phyloP scores from a whole-genome alignment of 768 basidiomycete species.

The Clitopilus passeckerianus region DNA sequence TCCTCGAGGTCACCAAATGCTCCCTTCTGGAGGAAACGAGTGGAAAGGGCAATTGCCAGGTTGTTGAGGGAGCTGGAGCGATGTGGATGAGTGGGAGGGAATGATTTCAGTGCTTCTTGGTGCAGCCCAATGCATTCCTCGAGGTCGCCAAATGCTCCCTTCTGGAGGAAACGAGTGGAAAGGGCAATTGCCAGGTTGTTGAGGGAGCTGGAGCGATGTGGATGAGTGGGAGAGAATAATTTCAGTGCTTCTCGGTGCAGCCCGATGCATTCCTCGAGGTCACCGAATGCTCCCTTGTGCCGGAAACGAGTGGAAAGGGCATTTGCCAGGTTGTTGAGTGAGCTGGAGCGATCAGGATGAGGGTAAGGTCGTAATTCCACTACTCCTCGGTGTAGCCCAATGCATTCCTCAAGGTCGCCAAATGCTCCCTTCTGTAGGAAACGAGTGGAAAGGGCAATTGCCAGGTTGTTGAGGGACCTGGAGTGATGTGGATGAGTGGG shows the following conservation, averaged over 20 bases:
- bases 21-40: constrained; percentile 2
- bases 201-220: not conserved
- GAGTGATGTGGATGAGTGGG: constrained; percentile 9
- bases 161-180: constrained; percentile 9
- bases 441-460: constrained; percentile 4
- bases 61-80: constrained; percentile 9
- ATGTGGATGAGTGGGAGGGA: constrained; percentile 7
- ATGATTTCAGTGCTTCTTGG: constrained; percentile 7
- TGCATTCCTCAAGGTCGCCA: not conserved
- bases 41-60: constrained; percentile 9
- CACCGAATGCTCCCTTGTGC: constrained; percentile 3
- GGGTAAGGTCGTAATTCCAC: not conserved
- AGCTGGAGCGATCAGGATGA: not conserved
- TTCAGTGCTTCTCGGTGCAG: not conserved
- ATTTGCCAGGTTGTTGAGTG: constrained; percentile 11
- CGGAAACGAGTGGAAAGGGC: constrained; percentile 6
- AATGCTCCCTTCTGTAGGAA: not conserved
- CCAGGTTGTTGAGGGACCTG: not conserved
- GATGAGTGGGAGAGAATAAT: not conserved
- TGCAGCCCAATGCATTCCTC: constrained; percentile 5
- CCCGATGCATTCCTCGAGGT: constrained; percentile 5
- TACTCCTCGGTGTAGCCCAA: not conserved
- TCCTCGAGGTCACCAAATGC: constrained; percentile 8
- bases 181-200: constrained; percentile 9
- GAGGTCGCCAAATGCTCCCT: constrained; percentile 3